A percentile compares a stretch with the other conserved stretches of the same genome.
phyloP scores from a whole-genome alignment of 495 filamentous ascomycete species.

The Podospora appendiculata region DNA sequence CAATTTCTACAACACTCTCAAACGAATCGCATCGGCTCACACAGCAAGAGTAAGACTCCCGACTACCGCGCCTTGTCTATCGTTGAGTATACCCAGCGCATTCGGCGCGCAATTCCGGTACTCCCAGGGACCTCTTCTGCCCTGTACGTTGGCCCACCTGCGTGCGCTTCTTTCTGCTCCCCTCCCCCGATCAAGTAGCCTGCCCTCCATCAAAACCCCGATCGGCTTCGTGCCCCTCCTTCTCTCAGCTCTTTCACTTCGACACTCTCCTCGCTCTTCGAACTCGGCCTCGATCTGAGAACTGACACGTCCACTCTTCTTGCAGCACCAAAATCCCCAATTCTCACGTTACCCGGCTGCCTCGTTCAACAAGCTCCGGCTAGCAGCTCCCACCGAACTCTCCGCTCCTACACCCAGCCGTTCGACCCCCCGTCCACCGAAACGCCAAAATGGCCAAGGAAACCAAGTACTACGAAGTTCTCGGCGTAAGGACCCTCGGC shows the following conservation, averaged over 20 bases:
- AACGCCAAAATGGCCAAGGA: conserved; percentile 76
- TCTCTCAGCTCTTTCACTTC: no score
- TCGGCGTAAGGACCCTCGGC: conserved; percentile 58
- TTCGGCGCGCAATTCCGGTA: background rate
- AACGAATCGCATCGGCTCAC: no score
- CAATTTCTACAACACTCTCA: background rate
- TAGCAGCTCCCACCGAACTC: conserved; percentile 1
- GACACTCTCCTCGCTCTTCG: no score
- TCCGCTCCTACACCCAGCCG: background rate
- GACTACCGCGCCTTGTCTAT: no score
- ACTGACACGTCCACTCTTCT: no score
- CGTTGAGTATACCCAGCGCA: background rate
- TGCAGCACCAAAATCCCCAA: no score
- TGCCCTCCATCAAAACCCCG: no score
- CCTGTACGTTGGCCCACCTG: background rate
- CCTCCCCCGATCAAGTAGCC: no score
- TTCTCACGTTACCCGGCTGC: no score
- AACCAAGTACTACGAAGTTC: conserved; percentile 75
- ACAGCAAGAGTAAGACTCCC: no score
- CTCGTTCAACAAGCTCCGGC: background rate
- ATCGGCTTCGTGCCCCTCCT: no score
- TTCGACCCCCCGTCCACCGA: background rate
- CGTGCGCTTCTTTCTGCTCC: background rate
- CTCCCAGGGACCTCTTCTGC: background rate
- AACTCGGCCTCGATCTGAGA: no score